Evolutionary conservation across 805 yeast genomes (phyloP).

Genomic region (Wickerhamiella azyma): DNA sequence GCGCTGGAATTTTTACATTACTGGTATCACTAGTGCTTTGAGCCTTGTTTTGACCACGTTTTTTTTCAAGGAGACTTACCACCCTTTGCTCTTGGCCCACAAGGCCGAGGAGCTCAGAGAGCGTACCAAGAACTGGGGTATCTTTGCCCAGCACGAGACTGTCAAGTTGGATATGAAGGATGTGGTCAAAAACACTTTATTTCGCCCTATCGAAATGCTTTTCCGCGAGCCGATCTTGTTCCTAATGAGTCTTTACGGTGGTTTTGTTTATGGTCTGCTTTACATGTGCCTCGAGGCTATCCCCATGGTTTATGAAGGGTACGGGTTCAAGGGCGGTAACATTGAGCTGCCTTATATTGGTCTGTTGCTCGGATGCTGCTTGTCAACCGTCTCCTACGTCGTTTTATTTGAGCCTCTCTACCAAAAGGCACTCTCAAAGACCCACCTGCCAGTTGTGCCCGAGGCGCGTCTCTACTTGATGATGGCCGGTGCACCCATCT

Average conservation of each 20-base stretch:
- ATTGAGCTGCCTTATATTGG: constrained; percentile 70
- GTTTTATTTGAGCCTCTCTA: constrained; percentile 42
- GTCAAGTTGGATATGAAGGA: constrained; percentile 27
- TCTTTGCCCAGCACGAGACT: constrained; percentile 50
- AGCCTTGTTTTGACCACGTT: constrained; percentile 30
- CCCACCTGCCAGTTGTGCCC: constrained; percentile 49
- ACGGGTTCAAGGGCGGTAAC: constrained; percentile 47
- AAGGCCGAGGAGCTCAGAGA: constrained; percentile 53
- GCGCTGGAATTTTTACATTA: constrained; percentile 70
- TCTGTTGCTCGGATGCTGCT: constrained; percentile 52
- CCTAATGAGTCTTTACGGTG: constrained; percentile 27
- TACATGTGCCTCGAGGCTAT: constrained; percentile 29
- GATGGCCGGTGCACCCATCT: constrained; percentile 53
- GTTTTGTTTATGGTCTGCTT: constrained; percentile 30
- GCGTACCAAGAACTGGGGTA: constrained; percentile 70
- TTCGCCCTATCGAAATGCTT: constrained; percentile 25
- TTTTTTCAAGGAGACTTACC: constrained; percentile 56
- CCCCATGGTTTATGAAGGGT: constrained; percentile 32
- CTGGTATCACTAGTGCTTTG: constrained; percentile 45
- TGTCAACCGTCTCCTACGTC: constrained; percentile 43
- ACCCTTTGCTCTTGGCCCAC: constrained; percentile 45
- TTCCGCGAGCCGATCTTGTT: constrained; percentile 27
- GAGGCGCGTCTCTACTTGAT: constrained; percentile 69
- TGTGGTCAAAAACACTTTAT: constrained; percentile 26
- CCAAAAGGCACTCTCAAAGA: constrained; percentile 31